A percentile compares a stretch with the other conserved stretches of the same genome.
Evolutionary conservation across 441 rosid species (phyloP).

Genomic region (Euphorbia celastroides): DNA sequence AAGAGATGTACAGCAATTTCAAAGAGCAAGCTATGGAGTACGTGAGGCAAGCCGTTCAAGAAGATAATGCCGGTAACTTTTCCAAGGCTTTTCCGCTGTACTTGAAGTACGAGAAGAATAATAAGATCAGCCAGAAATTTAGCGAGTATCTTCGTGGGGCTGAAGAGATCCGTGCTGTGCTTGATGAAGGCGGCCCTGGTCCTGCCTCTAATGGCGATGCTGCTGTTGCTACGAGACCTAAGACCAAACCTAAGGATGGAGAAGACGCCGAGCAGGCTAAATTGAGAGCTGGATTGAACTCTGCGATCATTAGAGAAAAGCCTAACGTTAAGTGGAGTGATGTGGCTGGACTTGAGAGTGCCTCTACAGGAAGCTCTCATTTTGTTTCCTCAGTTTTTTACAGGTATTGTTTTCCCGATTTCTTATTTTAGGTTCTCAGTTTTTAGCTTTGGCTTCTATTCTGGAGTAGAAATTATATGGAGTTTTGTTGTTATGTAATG

Average conservation of each 20-base stretch:
- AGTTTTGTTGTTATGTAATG: neutral
- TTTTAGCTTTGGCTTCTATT: neutral
- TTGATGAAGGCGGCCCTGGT: slow-evolving; percentile 88
- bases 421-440: neutral
- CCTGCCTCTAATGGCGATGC: slow-evolving; percentile 83
- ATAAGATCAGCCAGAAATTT: slow-evolving; percentile 80
- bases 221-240: slow-evolving; percentile 78
- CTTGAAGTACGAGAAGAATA: slow-evolving; percentile 95
- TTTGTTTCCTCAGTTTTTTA: slow-evolving; percentile 86
- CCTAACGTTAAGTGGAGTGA: slow-evolving; percentile 77
- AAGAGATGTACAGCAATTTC: slow-evolving; percentile 89
- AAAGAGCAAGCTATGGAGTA: slow-evolving; percentile 98
- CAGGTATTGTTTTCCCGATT: slow-evolving; percentile 34
- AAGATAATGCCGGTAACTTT: slow-evolving; percentile 92
- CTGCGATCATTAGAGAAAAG: slow-evolving; percentile 77
- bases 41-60: slow-evolving; percentile 91
- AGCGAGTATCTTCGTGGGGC: slow-evolving; percentile 96
- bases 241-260: slow-evolving; percentile 78
- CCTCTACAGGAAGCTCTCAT: slow-evolving; percentile 94
- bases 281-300: slow-evolving; percentile 73
- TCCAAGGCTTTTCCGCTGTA: slow-evolving; percentile 86
- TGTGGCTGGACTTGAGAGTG: slow-evolving; percentile 74
- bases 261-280: slow-evolving; percentile 73
- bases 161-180: slow-evolving; percentile 96
- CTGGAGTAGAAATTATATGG: neutral